phyloP scores from a whole-genome alignment of 106 monocot species.

The Acorus calamus region DNA sequence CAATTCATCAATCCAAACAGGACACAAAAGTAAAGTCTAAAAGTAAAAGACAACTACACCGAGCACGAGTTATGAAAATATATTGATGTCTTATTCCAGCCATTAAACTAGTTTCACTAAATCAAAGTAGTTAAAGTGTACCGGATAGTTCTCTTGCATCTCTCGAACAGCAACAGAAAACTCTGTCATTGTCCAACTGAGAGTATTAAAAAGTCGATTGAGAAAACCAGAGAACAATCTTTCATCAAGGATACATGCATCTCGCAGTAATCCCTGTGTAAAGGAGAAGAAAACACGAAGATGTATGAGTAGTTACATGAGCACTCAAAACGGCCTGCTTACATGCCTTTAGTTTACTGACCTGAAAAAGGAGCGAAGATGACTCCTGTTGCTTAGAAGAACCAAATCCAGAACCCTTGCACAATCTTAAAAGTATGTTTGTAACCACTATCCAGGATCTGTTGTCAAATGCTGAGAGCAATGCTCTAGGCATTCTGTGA shows the following conservation, averaged over 20 bases:
- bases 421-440: constrained; percentile 67
- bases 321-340: neutral
- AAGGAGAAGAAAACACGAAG: too few species aligned
- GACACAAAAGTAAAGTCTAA: neutral
- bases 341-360: constrained; percentile 6
- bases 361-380: constrained; percentile 79
- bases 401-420: constrained; percentile 88
- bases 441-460: constrained; percentile 95
- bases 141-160: constrained; percentile 89
- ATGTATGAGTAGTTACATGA: neutral
- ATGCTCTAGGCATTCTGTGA: constrained; percentile 63
- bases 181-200: constrained; percentile 98
- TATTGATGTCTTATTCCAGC: too few species aligned
- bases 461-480: constrained; percentile 80
- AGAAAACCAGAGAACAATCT: constrained; percentile 77
- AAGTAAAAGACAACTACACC: too few species aligned
- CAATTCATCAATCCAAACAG: too few species aligned
- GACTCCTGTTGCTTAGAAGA: constrained; percentile 71
- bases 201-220: constrained; percentile 91
- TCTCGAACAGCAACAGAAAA: constrained; percentile 90
- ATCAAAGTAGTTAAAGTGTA: constrained; percentile 2
- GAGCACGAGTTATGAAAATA: too few species aligned
- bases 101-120: too few species aligned
- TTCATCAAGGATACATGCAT: constrained; percentile 62
- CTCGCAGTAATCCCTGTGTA: constrained; percentile 55